phyloP scores from a whole-genome alignment of 495 filamentous ascomycete species.

The Neurospora cerealis region DNA sequence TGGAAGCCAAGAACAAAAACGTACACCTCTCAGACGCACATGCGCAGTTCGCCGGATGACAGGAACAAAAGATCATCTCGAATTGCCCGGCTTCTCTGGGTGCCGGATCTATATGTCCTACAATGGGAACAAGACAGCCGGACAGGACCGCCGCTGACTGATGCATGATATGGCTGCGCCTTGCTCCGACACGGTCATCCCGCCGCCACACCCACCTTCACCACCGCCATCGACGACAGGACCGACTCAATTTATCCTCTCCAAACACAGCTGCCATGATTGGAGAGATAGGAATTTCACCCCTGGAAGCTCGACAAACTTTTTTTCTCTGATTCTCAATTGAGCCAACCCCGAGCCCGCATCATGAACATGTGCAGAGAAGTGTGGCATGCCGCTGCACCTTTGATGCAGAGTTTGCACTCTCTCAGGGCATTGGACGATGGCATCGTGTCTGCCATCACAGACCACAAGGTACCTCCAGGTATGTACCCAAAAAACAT shows the following conservation, averaged over 20 bases:
- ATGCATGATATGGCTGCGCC: not conserved
- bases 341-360: not conserved
- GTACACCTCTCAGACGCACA: not conserved
- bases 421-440: not conserved
- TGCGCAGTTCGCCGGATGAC: not conserved
- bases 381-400: not conserved
- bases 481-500: not conserved
- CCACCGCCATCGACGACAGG: not conserved
- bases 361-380: not conserved
- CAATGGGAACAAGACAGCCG: not conserved
- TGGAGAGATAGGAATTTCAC: not conserved
- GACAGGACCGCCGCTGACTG: not conserved
- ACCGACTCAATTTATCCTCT: not conserved
- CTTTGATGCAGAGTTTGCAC: not conserved
- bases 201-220: not conserved
- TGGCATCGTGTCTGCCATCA: not conserved
- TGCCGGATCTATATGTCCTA: not conserved
- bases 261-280: not conserved
- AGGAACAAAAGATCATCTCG: not conserved
- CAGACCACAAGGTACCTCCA: not conserved
- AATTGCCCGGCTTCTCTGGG: not conserved
- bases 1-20: not conserved
- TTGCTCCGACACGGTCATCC: not conserved
- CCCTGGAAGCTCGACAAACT: not conserved
- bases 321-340: not conserved